These are phyloP conservation scores for Curvularia sp. DNA, from an alignment of 2,329 filamentous ascomycete genomes.

Conservation along the genomic window DNA sequence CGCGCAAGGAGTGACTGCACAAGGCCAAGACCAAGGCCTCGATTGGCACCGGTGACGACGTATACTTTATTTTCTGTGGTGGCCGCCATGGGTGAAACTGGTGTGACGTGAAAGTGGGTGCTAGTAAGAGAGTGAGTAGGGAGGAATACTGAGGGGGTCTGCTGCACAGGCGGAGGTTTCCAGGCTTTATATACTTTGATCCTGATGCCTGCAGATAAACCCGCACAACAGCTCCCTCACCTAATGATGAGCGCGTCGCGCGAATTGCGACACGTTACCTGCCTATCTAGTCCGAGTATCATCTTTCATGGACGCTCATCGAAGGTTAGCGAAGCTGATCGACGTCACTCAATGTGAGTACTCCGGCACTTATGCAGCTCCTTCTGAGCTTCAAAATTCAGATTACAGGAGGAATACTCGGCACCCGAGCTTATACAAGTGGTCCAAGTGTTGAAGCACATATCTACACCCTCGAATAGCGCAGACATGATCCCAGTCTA, in stretches of 20 bases:
- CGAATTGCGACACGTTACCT: background rate
- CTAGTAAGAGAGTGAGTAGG: background rate
- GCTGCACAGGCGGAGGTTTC: slow-evolving; percentile 3
- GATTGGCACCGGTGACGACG: slow-evolving; percentile 12
- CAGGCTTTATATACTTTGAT: slow-evolving; percentile 1
- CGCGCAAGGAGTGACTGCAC: slow-evolving; percentile 7
- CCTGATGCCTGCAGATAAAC: background rate
- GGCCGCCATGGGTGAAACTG: background rate
- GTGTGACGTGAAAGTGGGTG: background rate
- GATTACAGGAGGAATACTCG: background rate
- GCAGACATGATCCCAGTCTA: too few relatives aligned
- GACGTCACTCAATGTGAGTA: background rate
- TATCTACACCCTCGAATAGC: background rate
- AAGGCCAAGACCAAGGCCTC: slow-evolving; percentile 12
- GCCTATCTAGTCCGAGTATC: background rate
- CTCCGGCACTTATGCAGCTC: background rate
- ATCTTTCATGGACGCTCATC: background rate
- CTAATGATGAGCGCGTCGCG: background rate
- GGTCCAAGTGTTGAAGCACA: background rate
- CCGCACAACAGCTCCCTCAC: background rate
- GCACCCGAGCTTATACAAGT: background rate
- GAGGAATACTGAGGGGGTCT: background rate
- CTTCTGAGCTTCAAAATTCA: background rate
- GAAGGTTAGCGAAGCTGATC: background rate
- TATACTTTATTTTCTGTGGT: slow-evolving; percentile 2